Percentiles rank a stretch among this genome's conserved stretches.
phyloP scores from a whole-genome alignment of 1,284 basidiomycete species.

The Fomitopsis schrenkii region DNA sequence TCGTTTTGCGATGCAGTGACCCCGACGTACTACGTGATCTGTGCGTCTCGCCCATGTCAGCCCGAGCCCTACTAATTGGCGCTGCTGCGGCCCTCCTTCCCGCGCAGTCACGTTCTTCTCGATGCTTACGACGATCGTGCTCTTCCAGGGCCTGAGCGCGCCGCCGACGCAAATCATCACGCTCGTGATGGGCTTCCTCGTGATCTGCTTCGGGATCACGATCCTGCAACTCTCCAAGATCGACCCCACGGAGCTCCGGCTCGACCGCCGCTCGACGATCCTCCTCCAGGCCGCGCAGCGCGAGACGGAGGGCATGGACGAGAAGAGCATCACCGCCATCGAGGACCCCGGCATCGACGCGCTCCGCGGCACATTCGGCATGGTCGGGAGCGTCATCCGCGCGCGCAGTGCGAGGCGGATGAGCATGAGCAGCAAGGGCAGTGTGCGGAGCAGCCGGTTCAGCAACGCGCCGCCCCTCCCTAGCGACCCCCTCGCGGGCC shows the following conservation, averaged over 20 bases:
- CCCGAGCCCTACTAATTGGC: neutral
- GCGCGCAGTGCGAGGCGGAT: constrained; percentile 64
- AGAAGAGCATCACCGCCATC: constrained; percentile 48
- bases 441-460: constrained; percentile 21
- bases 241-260: constrained; percentile 71
- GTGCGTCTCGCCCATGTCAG: constrained; percentile 34
- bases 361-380: constrained; percentile 84
- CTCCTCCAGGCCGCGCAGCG: constrained; percentile 74
- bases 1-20: constrained; percentile 50
- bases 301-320: constrained; percentile 59
- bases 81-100: neutral
- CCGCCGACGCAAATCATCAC: constrained; percentile 78
- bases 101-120: constrained; percentile 78
- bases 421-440: constrained; percentile 51
- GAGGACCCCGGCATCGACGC: constrained; percentile 88
- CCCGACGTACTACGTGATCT: constrained; percentile 86
- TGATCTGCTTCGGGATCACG: constrained; percentile 88
- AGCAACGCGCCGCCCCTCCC: constrained; percentile 15
- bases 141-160: constrained; percentile 89
- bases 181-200: constrained; percentile 87
- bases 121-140: constrained; percentile 81
- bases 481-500: constrained; percentile 31
- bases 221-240: constrained; percentile 96
- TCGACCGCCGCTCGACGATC: constrained; percentile 84
- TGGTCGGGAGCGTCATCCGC: constrained; percentile 86